A percentile compares a stretch with the other conserved stretches of the same genome.
These are phyloP conservation scores for Allium cepa DNA, from an alignment of 106 monocot species.

Conservation along the genomic window DNA sequence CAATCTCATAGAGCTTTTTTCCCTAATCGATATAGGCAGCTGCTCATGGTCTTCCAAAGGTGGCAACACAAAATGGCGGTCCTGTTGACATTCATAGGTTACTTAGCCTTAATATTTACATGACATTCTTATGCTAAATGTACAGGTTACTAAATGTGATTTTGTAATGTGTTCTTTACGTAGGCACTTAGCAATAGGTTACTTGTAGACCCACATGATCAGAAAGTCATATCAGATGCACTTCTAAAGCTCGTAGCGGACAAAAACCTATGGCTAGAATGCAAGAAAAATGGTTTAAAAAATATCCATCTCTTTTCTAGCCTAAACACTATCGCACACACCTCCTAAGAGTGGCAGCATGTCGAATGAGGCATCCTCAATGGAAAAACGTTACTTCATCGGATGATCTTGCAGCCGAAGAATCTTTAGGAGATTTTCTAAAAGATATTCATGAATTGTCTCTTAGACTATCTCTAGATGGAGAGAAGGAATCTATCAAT, in stretches of 20 bases:
- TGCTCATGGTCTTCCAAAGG: slow-evolving; percentile 97
- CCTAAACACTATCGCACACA: slow-evolving; percentile 91
- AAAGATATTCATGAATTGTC: slow-evolving; percentile 77
- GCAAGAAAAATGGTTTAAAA: slow-evolving; percentile 70
- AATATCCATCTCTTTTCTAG: slow-evolving; percentile 98
- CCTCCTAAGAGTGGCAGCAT: slow-evolving; percentile 77
- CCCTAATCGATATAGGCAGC: slow-evolving; percentile 53
- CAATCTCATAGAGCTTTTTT: background rate
- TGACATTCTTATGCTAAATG: background rate
- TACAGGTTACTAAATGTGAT: no score
- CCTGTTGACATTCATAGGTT: slow-evolving; percentile 94
- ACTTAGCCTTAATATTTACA: slow-evolving; percentile 10
- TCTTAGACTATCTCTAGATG: slow-evolving; percentile 71
- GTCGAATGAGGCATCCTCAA: slow-evolving; percentile 86
- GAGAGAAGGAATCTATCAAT: slow-evolving; percentile 39
- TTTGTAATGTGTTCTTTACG: background rate
- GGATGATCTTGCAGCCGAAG: slow-evolving; percentile 32
- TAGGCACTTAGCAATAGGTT: slow-evolving; percentile 92
- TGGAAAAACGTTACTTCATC: slow-evolving; percentile 82
- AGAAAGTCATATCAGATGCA: slow-evolving; percentile 83
- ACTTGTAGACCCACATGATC: slow-evolving; percentile 87
- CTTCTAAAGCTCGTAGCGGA: slow-evolving; percentile 85
- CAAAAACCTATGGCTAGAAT: slow-evolving; percentile 87
- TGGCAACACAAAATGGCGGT: slow-evolving; percentile 91
- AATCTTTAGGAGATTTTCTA: slow-evolving; percentile 74